Evolutionary conservation across 257 asterid genomes (phyloP).

Genomic region (Lycium ferocissimum): DNA sequence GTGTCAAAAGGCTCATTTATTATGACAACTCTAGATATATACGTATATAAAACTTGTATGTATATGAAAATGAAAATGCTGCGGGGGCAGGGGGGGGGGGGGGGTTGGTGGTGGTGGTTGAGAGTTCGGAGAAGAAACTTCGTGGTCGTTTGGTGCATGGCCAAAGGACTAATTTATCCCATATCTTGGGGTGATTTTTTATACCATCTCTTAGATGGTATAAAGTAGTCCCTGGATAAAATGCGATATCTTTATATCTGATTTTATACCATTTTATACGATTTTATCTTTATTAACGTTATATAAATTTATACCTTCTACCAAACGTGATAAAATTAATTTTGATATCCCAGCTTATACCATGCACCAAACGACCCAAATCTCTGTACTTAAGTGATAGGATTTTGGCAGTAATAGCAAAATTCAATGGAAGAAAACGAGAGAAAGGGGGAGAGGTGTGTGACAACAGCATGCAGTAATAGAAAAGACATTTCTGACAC

Average conservation of each 20-base stretch:
- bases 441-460: not conserved
- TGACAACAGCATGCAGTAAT: slow-evolving; percentile 25
- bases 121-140: not conserved
- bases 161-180: too few species aligned
- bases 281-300: too few species aligned
- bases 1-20: not conserved
- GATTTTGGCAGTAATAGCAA: slow-evolving; percentile 1
- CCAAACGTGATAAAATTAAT: too few species aligned
- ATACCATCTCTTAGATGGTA: too few species aligned
- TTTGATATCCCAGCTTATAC: too few species aligned
- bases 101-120: not conserved
- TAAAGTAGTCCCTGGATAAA: too few species aligned
- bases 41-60: not conserved
- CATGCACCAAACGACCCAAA: too few species aligned
- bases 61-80: not conserved
- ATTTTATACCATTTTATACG: too few species aligned
- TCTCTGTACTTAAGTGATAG: not conserved
- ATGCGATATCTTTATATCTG: too few species aligned
- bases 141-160: too few species aligned
- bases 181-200: too few species aligned
- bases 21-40: not conserved
- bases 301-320: too few species aligned
- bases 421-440: not conserved
- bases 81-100: not conserved
- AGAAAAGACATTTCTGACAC: slow-evolving; percentile 40